These are phyloP conservation scores for Fusarium aywerte DNA, from an alignment of 2,329 filamentous ascomycete species.

Conservation along the genomic window DNA sequence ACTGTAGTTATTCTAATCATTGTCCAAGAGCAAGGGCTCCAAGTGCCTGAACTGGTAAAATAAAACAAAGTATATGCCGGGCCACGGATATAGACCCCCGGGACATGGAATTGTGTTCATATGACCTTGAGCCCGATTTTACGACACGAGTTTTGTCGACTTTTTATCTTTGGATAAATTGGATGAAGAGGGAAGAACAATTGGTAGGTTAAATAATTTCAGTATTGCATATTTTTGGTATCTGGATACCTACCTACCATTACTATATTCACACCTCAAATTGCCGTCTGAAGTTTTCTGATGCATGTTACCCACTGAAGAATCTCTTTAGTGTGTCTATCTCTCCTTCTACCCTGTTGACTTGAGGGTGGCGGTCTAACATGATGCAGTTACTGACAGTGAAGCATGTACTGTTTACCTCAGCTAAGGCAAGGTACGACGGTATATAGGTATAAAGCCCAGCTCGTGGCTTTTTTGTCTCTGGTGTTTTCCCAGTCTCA, in stretches of 20 bases:
- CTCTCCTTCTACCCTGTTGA: conserved; percentile 23
- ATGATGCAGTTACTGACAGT: conserved; percentile 21
- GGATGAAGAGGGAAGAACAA: not conserved
- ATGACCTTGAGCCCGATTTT: conserved; percentile 31
- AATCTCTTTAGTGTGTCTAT: conserved; percentile 16
- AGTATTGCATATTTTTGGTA: conserved; percentile 1
- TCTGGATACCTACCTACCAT: not conserved
- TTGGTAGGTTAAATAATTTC: no score
- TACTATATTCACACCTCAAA: conserved; percentile 34
- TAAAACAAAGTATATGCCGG: not conserved
- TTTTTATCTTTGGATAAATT: conserved; percentile 2
- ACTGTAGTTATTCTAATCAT: not conserved
- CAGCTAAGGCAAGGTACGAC: conserved; percentile 12
- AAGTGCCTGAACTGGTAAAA: not conserved
- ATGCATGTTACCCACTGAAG: conserved; percentile 31
- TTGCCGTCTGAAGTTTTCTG: conserved; percentile 11
- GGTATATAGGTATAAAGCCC: conserved; percentile 19
- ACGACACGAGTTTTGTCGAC: not conserved
- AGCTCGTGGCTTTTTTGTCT: conserved; percentile 31
- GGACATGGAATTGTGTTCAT: conserved; percentile 36
- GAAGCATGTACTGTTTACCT: conserved; percentile 2
- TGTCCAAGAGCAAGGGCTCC: not conserved
- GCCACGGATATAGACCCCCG: conserved; percentile 5
- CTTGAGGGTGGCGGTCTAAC: conserved; percentile 36
- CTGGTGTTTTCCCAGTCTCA: conserved; percentile 14